Evolutionary conservation across 2,329 filamentous ascomycete genomes (phyloP).

Genomic region (Fusarium sp.): DNA sequence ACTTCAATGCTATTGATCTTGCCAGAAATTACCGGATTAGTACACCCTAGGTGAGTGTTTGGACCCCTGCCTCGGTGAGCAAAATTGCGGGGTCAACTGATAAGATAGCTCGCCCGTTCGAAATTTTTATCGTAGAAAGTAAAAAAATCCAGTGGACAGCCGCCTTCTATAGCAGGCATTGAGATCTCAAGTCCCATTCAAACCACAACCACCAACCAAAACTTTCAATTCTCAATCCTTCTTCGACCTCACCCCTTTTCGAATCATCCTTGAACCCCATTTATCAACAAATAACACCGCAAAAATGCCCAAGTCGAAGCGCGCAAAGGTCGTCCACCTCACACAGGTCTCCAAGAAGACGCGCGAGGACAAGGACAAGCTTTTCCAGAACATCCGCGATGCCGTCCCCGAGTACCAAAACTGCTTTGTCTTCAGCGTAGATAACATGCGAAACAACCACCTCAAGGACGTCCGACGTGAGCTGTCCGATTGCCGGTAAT

Average conservation of each 20-base stretch:
- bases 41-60: constrained; percentile 25
- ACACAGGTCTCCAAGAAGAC: constrained; percentile 93
- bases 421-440: constrained; percentile 92
- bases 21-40: constrained; percentile 17
- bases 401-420: constrained; percentile 86
- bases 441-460: constrained; percentile 98
- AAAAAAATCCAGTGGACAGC: constrained; percentile 46
- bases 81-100: constrained; percentile 47
- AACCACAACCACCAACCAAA: constrained; percentile 9
- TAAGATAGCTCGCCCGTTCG: constrained; percentile 13
- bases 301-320: constrained; percentile 96
- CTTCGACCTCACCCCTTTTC: background rate
- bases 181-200: constrained; percentile 16
- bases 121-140: constrained; percentile 43
- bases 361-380: constrained; percentile 88
- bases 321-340: constrained; percentile 87
- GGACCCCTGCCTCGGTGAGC: constrained; percentile 37
- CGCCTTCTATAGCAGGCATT: constrained; percentile 37
- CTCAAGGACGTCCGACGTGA: constrained; percentile 90
- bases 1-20: background rate
- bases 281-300: constrained; percentile 2
- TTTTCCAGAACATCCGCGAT: constrained; percentile 90
- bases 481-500: constrained; percentile 83
- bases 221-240: constrained; percentile 1
- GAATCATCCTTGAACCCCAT: background rate